Base-by-base conservation (phyloP, 306 rosid genomes). In the Vigna angularis region DNA sequence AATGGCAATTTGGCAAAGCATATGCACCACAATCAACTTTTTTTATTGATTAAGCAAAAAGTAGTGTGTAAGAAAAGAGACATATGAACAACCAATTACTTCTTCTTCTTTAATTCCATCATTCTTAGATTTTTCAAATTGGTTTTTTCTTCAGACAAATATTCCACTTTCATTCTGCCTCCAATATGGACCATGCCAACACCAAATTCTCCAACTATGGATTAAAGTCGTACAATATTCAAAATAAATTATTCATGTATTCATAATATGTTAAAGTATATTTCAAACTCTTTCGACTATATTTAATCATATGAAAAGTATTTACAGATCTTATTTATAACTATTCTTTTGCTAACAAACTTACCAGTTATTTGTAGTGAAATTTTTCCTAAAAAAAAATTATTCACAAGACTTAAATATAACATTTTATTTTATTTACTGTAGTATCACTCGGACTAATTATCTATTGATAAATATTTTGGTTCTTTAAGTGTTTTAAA, bases 151-250 rank as follows among this genome's bases (percentile, higher is more conserved):
- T 3, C 59, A 1, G 7, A 68, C 81, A 26, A 13, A 13, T 59
- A 59, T 59, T 26, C 14, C 38, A 59, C 4, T 24, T 30, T 8
- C 9, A 75, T 63, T 49, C 28, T 24, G 56, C 68, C 56, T 66
- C 81, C 81, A 53, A 66, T 53, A 1, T 44, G 58, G 81, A 77
- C 81, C 66, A 3, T 52, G 44, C n/a, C 47, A 26, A 18, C 44
- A 15, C 64, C 82, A 57, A 18, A 13, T 47, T 69, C 58, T 24
- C 45, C 12, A 15, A 8, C 6, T 9, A 36, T 13, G 3, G 40
- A 34, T 22, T 26, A 16, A 70, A 20, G 17, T 58, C 7, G 38
- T 11, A 72, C 1, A 26, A n/a, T 14, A 14, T 15, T 32, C 15
- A 2, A 30, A 61, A 30, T 61, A 61, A 61, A 30, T 30, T 28